These are phyloP conservation scores for Metarhizium sp. DNA, from an alignment of 2,329 filamentous ascomycete genomes.

Conservation along the genomic window DNA sequence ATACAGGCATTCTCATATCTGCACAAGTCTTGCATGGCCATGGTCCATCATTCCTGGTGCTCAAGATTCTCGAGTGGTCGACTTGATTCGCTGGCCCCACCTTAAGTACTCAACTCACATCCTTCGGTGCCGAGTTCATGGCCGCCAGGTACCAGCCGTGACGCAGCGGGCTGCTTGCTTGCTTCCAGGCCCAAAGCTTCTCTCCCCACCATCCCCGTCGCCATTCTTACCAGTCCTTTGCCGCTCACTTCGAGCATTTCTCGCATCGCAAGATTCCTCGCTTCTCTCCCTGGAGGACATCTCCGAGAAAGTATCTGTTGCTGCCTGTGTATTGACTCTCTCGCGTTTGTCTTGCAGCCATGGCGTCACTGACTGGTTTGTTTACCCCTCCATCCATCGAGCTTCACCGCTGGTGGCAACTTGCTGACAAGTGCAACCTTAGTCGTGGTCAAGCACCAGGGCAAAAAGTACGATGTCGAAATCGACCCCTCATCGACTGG, in stretches of 20 bases:
- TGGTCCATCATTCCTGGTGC: too few relatives aligned
- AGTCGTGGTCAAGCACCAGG: constrained; percentile 93
- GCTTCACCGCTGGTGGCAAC: not conserved
- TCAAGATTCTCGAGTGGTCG: too few relatives aligned
- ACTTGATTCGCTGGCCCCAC: too few relatives aligned
- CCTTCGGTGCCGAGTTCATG: too few relatives aligned
- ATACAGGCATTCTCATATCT: too few relatives aligned
- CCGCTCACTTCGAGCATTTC: not conserved
- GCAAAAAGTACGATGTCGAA: constrained; percentile 91
- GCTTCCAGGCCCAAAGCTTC: not conserved
- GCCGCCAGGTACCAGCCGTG: not conserved
- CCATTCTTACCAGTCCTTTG: not conserved
- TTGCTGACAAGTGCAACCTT: constrained; percentile 11
- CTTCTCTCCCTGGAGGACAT: not conserved
- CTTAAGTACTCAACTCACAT: too few relatives aligned
- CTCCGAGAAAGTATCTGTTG: not conserved
- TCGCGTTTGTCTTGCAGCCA: constrained; percentile 1
- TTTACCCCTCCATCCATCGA: constrained; percentile 13
- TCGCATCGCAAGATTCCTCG: not conserved
- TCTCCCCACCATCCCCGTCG: not conserved
- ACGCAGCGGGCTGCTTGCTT: not conserved
- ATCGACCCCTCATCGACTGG: constrained; percentile 76
- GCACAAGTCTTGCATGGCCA: too few relatives aligned
- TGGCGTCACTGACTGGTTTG: constrained; percentile 47
- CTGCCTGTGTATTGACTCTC: not conserved